Base-by-base conservation (phyloP, 768 basidiomycete species). In the Dentipellis sp. region DNA sequence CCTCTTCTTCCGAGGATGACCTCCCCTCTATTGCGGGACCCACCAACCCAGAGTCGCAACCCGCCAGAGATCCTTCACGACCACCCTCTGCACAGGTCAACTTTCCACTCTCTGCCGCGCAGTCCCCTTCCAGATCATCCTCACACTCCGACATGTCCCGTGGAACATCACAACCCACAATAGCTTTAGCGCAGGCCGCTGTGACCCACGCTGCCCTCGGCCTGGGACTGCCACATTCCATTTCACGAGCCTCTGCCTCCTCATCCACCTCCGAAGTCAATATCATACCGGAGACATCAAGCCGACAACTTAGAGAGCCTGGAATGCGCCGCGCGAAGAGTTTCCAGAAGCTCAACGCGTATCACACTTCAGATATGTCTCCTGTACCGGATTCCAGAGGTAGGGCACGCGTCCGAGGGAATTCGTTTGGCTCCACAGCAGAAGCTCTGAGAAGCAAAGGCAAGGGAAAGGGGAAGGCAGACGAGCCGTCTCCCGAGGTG, bases 161-260 rank as follows among this genome's bases (percentile, higher is more conserved):
- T 35, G 29, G n/a, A 23, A 52, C 69, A 10, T 63, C 70, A 46
- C 64, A 66, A 45, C 56, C 69, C 9, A 68, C 74, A 17, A 57
- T 74, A 29, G 76, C 78, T 36, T 70, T 81, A 19, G 78, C 79
- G 35, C 83, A 81, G 45, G 78, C 85, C 35, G 71, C 78, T 2
- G 64, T 84, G 37, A 82, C 82, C 17, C 83, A 81, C 42, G 78
- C 85, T 34, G 72, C 78, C 2, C 65, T 84, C 29, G 83, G 82
- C 17, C 64, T 86, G 23, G 81, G 84, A 49, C 71, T 84, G 35
- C 75, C 83, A 42, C 80, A 78, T 61, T 72, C 77, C 51, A 70
- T 80, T 55, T 77, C 81, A 17, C 63, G 70, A 52, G 63, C 73
- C 9, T 63, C 69, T 22, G 55, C 68, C 1, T 70, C 77, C 35